Percentiles rank a stretch among this genome's conserved stretches.
phyloP scores from a whole-genome alignment of 2,329 filamentous ascomycete genomes.

The Nothopassalora personata region DNA sequence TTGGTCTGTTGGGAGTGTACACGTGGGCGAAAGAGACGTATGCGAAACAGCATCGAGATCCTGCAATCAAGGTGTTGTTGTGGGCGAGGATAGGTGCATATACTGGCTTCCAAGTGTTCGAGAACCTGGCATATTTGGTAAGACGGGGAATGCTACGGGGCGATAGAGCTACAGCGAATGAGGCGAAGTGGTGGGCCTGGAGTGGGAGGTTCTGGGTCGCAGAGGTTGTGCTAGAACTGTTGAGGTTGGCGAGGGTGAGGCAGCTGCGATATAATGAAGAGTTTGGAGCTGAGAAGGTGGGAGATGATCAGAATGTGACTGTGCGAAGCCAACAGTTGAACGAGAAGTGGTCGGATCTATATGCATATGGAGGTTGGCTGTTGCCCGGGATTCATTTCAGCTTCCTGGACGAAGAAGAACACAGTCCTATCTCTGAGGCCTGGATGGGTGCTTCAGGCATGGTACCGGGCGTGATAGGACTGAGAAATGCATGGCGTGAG shows the following conservation, averaged over 20 bases:
- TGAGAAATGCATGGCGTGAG: constrained; percentile 44
- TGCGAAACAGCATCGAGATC: constrained; percentile 37
- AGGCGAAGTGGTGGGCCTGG: constrained; percentile 61
- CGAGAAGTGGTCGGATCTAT: constrained; percentile 56
- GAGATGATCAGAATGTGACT: constrained; percentile 38
- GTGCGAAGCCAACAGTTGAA: constrained; percentile 29
- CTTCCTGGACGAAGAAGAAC: constrained; percentile 59
- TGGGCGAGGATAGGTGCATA: constrained; percentile 65
- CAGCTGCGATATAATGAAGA: constrained; percentile 37
- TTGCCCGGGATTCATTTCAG: constrained; percentile 84
- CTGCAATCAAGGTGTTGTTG: constrained; percentile 49
- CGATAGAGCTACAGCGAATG: constrained; percentile 36
- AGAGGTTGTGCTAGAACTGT: constrained; percentile 71
- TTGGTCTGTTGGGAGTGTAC: constrained; percentile 70
- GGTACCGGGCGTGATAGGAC: constrained; percentile 41
- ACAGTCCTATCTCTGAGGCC: constrained; percentile 49
- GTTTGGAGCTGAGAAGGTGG: constrained; percentile 32
- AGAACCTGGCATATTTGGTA: constrained; percentile 76
- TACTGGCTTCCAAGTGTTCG: constrained; percentile 67
- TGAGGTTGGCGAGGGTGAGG: constrained; percentile 50
- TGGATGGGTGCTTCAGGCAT: constrained; percentile 56
- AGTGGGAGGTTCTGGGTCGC: constrained; percentile 75
- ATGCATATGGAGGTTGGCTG: constrained; percentile 68
- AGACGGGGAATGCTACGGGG: constrained; percentile 61
- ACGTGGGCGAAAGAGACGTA: constrained; percentile 53